These are phyloP conservation scores for Thelonectria olida DNA, from an alignment of 2,329 filamentous ascomycete species.

Conservation along the genomic window DNA sequence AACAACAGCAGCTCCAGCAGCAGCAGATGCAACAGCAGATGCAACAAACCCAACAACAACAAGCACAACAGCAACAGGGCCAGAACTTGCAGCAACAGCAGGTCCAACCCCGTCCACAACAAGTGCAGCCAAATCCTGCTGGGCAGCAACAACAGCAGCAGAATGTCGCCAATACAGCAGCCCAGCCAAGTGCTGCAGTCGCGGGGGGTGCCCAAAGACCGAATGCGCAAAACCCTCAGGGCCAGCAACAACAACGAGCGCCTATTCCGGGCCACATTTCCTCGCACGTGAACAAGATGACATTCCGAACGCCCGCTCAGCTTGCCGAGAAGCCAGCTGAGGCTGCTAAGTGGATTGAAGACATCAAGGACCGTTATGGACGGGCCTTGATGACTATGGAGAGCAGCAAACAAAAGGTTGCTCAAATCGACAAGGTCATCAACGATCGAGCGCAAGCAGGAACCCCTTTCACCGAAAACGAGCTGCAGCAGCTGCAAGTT, in stretches of 20 bases:
- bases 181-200: slow-evolving; percentile 18
- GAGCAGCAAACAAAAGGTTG: slow-evolving; percentile 50
- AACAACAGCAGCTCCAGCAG: slow-evolving; percentile 1
- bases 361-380: slow-evolving; percentile 57
- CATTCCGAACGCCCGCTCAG: slow-evolving; percentile 55
- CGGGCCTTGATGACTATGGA: slow-evolving; percentile 62
- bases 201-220: slow-evolving; percentile 27
- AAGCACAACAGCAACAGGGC: slow-evolving; percentile 33
- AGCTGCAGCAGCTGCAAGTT: slow-evolving; percentile 55
- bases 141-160: slow-evolving; percentile 23
- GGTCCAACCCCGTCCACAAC: slow-evolving; percentile 34
- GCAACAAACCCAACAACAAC: slow-evolving; percentile 16
- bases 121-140: slow-evolving; percentile 30
- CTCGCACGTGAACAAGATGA: slow-evolving; percentile 58
- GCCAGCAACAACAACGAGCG: slow-evolving; percentile 37
- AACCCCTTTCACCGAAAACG: slow-evolving; percentile 56
- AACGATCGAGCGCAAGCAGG: slow-evolving; percentile 55
- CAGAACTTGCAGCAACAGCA: slow-evolving; percentile 28
- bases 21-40: slow-evolving; percentile 37
- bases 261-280: slow-evolving; percentile 56
- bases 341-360: slow-evolving; percentile 59
- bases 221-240: slow-evolving; percentile 28
- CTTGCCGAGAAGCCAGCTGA: slow-evolving; percentile 54
- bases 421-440: slow-evolving; percentile 52
- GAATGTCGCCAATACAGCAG: slow-evolving; percentile 1